Conservation (phyloP, 305 asterid species). For the Galium porrigens region DNA sequence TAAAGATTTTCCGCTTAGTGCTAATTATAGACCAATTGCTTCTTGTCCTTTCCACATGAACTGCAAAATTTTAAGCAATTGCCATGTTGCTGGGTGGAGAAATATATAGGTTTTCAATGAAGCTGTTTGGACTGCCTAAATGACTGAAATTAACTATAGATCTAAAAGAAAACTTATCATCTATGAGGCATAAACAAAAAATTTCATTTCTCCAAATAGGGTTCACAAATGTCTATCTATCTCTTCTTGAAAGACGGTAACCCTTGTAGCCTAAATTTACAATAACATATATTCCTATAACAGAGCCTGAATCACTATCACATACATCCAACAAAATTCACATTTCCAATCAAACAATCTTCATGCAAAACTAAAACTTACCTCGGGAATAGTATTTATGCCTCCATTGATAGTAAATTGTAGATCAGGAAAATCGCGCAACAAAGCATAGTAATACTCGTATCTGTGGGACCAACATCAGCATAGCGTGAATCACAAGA, state of each 20-base stretch:
- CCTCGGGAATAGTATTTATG: conserved; percentile 72
- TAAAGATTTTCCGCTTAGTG: too few species aligned
- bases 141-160: neutral
- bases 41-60: too few species aligned
- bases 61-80: neutral
- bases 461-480: conserved; percentile 37
- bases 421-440: conserved; percentile 90
- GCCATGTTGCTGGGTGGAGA: neutral
- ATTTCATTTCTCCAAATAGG: neutral
- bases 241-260: neutral
- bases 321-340: neutral
- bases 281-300: neutral
- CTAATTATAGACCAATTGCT: too few species aligned
- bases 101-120: neutral
- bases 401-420: conserved; percentile 89
- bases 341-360: conserved; percentile 1
- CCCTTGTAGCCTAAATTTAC: neutral
- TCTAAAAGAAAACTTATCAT: too few species aligned
- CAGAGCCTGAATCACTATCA: neutral
- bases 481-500: neutral
- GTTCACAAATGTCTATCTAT: neutral
- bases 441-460: conserved; percentile 81
- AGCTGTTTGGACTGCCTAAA: neutral
- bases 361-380: conserved; percentile 14
- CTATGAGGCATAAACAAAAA: neutral